Evolutionary conservation across 225 moss, liverwort and hornwort genomes (phyloP), one percentile per base, ranked within the genome.

Genomic region (Straminergon stramineum): DNA sequence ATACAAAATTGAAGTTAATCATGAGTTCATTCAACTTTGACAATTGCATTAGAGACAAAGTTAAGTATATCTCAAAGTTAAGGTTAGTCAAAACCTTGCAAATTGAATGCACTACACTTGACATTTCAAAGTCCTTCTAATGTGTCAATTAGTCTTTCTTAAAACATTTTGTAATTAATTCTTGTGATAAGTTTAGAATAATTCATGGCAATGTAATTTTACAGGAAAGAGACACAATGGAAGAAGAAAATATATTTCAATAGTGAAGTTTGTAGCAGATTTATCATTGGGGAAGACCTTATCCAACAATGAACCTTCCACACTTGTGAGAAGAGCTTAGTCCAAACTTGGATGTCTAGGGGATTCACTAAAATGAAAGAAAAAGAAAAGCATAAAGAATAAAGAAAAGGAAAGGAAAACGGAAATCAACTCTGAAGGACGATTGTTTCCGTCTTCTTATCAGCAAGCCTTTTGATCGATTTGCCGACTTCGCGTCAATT

Each of bases 161-260:
- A 9, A 35, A 31, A 35, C 2, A 35, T 23, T 53, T 22, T 76
- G 1, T 52, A 34, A 34, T 8, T 3, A 22, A 0, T 35, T 53
- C 9, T 53, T 53, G 35, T 35, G 3, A 53, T 22, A 53, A 77
- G 22, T 34, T 77, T 77, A 22, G 1, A 77, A 53, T 22, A 77
- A 77, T 53, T 21, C 8, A 74, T 74, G 17, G 6, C 32, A 53
- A 22, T 9, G 2, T 5, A 55, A 35, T 55, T 23, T 37, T 55
- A 22, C 0, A 3, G 5, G 3, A 32, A 34, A 52, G 12, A 32
- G 2, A 0, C 31, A 2, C 11, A 75, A 4, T 30, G 10, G 7
- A 51, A 75, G 7, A 48, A 48, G 10, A 51, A 48, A 75, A 19
- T 32, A 8, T 52, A 48, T 31, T 75, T 19, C 7, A 19, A 31